Conservation (phyloP, 2,329 filamentous ascomycete genomes). For the Fusarium pseudocircinatum region DNA sequence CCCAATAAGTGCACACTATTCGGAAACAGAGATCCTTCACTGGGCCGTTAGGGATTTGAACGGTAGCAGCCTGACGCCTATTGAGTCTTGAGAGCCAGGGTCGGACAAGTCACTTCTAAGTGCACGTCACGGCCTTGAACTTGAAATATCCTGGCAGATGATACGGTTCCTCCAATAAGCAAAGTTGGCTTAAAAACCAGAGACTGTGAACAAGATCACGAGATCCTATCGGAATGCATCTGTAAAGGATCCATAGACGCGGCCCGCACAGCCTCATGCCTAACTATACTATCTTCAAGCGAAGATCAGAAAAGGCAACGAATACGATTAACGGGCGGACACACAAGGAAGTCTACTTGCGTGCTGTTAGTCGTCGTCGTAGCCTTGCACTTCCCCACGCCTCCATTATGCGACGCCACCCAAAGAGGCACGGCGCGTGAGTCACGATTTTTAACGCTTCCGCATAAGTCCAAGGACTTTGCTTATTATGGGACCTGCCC, state of each 20-base stretch:
- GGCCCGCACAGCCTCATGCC: slow-evolving; percentile 27
- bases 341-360: slow-evolving; percentile 3
- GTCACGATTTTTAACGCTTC: slow-evolving; percentile 33
- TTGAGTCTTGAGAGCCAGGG: slow-evolving; percentile 8
- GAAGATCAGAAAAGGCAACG: slow-evolving; percentile 23
- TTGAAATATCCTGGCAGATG: slow-evolving; percentile 23
- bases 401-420: slow-evolving; percentile 37
- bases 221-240: slow-evolving; percentile 15
- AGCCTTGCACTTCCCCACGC: slow-evolving; percentile 40
- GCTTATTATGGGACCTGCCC: slow-evolving; percentile 16
- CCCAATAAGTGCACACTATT: slow-evolving; percentile 23
- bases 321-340: background rate
- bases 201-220: slow-evolving; percentile 41
- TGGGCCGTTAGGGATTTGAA: slow-evolving; percentile 12
- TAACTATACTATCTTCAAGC: slow-evolving; percentile 25
- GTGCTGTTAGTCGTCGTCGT: slow-evolving; percentile 37
- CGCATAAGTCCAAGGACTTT: slow-evolving; percentile 29
- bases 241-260: slow-evolving; percentile 1
- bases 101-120: slow-evolving; percentile 23
- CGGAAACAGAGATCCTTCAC: slow-evolving; percentile 17
- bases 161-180: slow-evolving; percentile 24
- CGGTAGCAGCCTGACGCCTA: slow-evolving; percentile 30
- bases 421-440: slow-evolving; percentile 34
- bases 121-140: slow-evolving; percentile 36
- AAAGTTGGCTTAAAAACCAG: slow-evolving; percentile 13